Conservation (phyloP, 306 rosid species). For the Dicorynia guianensis region DNA sequence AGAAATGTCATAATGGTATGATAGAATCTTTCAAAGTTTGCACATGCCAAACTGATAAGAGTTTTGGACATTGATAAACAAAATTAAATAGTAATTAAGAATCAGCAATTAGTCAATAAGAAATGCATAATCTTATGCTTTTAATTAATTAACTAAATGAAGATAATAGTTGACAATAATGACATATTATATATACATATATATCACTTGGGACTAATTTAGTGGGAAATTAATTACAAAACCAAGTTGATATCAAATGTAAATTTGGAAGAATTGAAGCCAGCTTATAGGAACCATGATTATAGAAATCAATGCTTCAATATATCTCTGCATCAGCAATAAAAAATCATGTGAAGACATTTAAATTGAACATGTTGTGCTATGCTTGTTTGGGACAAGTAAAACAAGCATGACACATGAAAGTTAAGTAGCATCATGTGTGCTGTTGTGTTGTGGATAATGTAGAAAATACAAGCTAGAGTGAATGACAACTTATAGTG, state of each 20-base stretch:
- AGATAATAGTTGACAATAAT: neutral
- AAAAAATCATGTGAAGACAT: constrained; percentile 41
- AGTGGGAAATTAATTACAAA: neutral
- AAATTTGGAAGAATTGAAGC: neutral
- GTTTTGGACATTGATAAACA: neutral
- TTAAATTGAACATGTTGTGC: constrained; percentile 37
- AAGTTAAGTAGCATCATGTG: constrained; percentile 35
- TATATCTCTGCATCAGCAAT: constrained; percentile 5
- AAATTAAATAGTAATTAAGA: neutral
- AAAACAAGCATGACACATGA: constrained; percentile 27
- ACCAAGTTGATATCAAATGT: constrained; percentile 3
- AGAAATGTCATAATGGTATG: neutral
- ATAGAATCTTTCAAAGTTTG: neutral
- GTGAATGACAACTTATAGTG: no score
- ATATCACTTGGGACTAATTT: neutral
- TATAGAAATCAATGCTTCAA: neutral
- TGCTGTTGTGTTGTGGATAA: neutral
- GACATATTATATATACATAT: neutral
- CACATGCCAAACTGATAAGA: neutral
- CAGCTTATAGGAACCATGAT: neutral
- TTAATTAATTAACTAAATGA: neutral
- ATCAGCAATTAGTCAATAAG: neutral
- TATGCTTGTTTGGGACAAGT: constrained; percentile 23
- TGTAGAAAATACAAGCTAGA: neutral
- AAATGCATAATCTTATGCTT: neutral